Evolutionary conservation across 345 rosid genomes (phyloP).

Genomic region (Lumnitzera littorea): DNA sequence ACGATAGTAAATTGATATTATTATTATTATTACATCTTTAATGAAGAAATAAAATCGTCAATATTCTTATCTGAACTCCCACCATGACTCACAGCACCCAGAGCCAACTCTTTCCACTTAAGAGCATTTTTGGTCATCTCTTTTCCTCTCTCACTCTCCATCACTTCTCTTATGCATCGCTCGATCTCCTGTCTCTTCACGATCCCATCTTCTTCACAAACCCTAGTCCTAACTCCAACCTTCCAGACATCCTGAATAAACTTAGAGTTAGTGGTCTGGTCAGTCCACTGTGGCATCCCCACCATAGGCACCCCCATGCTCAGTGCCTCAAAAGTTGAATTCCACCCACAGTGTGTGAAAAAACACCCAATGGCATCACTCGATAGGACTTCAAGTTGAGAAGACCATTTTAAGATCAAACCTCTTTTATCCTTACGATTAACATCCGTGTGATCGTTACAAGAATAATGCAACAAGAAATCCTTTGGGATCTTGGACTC

Average conservation of each 20-base stretch:
- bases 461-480: slow-evolving; percentile 1
- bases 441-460: too few relatives aligned
- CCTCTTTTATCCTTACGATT: slow-evolving; percentile 14
- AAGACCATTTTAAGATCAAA: slow-evolving; percentile 42
- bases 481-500: slow-evolving; percentile 33
- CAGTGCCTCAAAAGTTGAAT: slow-evolving; percentile 19
- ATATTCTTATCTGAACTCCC: slow-evolving; percentile 46
- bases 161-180: slow-evolving; percentile 37
- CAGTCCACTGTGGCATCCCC: slow-evolving; percentile 21
- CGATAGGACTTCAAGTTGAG: slow-evolving; percentile 45
- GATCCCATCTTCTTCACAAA: slow-evolving; percentile 31
- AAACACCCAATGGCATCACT: slow-evolving; percentile 46
- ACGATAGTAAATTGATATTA: too few relatives aligned
- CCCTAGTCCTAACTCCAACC: slow-evolving; percentile 48
- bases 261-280: slow-evolving; percentile 34
- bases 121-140: slow-evolving; percentile 30
- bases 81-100: slow-evolving; percentile 32
- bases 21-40: too few relatives aligned
- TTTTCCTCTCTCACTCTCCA: slow-evolving; percentile 37
- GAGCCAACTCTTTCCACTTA: slow-evolving; percentile 44
- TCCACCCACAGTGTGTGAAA: slow-evolving; percentile 65
- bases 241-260: slow-evolving; percentile 51
- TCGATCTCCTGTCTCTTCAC: slow-evolving; percentile 45
- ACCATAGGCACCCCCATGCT: slow-evolving; percentile 16
- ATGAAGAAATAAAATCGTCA: slow-evolving; percentile 20